Conservation (phyloP, 768 basidiomycete genomes). For the Candolleomyces aberdarensis region DNA sequence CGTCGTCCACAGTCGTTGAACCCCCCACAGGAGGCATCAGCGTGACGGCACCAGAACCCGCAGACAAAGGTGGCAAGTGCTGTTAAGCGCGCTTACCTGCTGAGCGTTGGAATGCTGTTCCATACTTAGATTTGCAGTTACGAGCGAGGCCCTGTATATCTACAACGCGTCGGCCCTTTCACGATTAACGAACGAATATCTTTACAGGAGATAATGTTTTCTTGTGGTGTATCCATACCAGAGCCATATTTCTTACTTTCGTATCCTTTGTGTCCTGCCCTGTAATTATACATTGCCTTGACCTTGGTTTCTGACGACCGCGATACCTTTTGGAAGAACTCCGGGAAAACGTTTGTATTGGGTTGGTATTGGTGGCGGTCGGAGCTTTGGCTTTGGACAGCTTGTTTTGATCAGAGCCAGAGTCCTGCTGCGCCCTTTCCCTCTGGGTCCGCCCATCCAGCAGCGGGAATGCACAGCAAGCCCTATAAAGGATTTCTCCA, state of each 20-base stretch:
- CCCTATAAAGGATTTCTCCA: neutral
- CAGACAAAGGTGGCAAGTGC: constrained; percentile 55
- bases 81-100: constrained; percentile 38
- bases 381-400: neutral
- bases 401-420: constrained; percentile 1
- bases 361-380: neutral
- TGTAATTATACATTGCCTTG: constrained; percentile 12
- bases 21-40: constrained; percentile 82
- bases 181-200: constrained; percentile 14
- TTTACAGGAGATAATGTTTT: constrained; percentile 13
- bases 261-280: constrained; percentile 18
- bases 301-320: neutral
- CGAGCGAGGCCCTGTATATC: neutral
- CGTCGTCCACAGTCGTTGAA: constrained; percentile 73
- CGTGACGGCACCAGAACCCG: constrained; percentile 64
- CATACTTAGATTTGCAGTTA: neutral
- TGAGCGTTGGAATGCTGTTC: neutral
- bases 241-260: constrained; percentile 6
- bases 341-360: neutral
- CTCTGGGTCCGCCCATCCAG: neutral
- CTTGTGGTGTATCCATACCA: constrained; percentile 15
- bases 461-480: neutral
- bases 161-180: neutral
- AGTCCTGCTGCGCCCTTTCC: neutral
- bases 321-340: neutral